Evolutionary conservation across 1,284 basidiomycete genomes (phyloP).

Genomic region (Tetrapyrgos nigripes): DNA sequence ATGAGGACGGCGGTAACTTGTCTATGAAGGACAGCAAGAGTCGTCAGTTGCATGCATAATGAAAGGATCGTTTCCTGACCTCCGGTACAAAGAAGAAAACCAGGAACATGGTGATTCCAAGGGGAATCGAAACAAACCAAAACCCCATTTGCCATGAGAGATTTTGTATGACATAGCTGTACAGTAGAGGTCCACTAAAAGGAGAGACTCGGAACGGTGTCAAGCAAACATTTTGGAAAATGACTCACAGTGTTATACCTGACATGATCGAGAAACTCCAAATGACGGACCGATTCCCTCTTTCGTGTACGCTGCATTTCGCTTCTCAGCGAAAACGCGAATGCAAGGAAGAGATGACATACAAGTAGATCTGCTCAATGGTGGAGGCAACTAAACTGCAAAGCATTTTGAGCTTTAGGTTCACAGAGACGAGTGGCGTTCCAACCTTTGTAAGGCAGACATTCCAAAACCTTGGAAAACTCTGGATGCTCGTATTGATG

Average conservation of each 20-base stretch:
- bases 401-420: not conserved
- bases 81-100: slow-evolving; percentile 52
- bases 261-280: slow-evolving; percentile 51
- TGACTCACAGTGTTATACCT: slow-evolving; percentile 46
- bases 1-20: slow-evolving; percentile 32
- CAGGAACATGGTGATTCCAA: slow-evolving; percentile 39
- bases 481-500: slow-evolving; percentile 47
- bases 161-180: slow-evolving; percentile 48
- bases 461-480: slow-evolving; percentile 53
- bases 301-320: slow-evolving; percentile 43
- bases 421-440: not conserved
- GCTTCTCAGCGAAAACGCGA: not conserved
- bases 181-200: slow-evolving; percentile 41
- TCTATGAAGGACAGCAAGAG: slow-evolving; percentile 23
- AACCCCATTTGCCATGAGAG: slow-evolving; percentile 49
- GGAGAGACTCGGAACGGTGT: not conserved
- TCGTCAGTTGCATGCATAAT: not conserved
- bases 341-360: slow-evolving; percentile 9
- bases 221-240: too few relatives aligned
- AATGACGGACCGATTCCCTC: slow-evolving; percentile 46
- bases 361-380: slow-evolving; percentile 52
- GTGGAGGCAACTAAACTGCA: slow-evolving; percentile 47
- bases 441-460: slow-evolving; percentile 48
- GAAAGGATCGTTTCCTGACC: slow-evolving; percentile 24
- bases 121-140: slow-evolving; percentile 49